These are phyloP conservation scores for Erodium trifolium DNA, from an alignment of 441 rosid genomes.

Conservation along the genomic window DNA sequence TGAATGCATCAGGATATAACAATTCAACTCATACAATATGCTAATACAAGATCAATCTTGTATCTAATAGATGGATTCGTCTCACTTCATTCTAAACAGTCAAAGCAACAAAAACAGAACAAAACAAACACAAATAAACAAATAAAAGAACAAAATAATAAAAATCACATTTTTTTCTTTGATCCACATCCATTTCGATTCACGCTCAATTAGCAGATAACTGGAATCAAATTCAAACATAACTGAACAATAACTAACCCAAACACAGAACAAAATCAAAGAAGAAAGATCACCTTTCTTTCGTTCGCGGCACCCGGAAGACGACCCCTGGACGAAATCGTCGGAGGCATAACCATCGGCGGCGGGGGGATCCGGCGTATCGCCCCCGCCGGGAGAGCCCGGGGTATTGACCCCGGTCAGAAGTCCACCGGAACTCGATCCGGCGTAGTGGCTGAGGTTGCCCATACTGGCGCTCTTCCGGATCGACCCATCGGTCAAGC, in stretches of 20 bases:
- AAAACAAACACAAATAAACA: not conserved
- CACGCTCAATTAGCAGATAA: not conserved
- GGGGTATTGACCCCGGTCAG: slow-evolving; percentile 37
- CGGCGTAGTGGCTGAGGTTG: slow-evolving; percentile 47
- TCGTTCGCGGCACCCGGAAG: slow-evolving; percentile 54
- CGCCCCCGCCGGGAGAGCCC: slow-evolving; percentile 52
- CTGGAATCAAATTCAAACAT: not conserved
- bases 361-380: slow-evolving; percentile 39
- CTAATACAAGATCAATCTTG: not conserved
- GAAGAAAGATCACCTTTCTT: slow-evolving; percentile 31
- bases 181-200: not conserved
- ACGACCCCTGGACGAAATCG: slow-evolving; percentile 57
- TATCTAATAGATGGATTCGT: not conserved
- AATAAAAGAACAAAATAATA: too few relatives aligned
- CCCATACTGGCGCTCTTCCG: slow-evolving; percentile 75
- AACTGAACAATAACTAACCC: slow-evolving; percentile 2
- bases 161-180: not conserved
- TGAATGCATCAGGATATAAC: not conserved
- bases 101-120: not conserved
- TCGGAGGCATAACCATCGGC: slow-evolving; percentile 62
- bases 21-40: too few relatives aligned
- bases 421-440: slow-evolving; percentile 31
- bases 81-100: not conserved
- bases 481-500: slow-evolving; percentile 52
- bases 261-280: too few relatives aligned